Base-by-base conservation (phyloP, 208 protist species). In the Acanthamoeba lenticulata region DNA sequence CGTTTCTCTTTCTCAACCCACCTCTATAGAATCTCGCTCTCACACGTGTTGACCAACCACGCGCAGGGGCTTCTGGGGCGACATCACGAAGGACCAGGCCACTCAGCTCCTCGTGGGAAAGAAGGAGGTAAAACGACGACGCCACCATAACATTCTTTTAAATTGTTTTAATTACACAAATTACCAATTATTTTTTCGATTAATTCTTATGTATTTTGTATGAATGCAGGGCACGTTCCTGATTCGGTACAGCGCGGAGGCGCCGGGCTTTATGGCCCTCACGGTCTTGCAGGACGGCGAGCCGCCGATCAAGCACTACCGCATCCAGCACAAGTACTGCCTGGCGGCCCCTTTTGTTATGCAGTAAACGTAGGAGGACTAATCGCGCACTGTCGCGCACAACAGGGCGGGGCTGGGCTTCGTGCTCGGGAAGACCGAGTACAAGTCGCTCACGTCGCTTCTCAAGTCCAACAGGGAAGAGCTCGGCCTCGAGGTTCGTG, bases 401-500 rank as follows among this genome's bases (percentile, higher is more conserved):
- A 34, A 36, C 19, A 69, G 88, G 40, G 88, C 88, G 19, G 52
- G 88, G 9, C 36, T 93, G 15, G 88, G 88, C n/a, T 93, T 34
- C 79, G 65, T 90, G 47, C 55, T 90, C 13, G 83, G 83, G 21
- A 90, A 90, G 55, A 90, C 83, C 34, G 83, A 90, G 83, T 90
- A 90, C 83, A 67, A 67, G 83, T 90, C 83, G 19, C 83, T 90
- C 38, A 67, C 45, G 17, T 60, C 83, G 19, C 83, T 90, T 29
- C 27, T 90, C 83, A 69, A 60, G 52, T 69, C 55, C 19, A 90
- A 90, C 40, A 90, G 32, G 40, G 83, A 90, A 9, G 83, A 90
- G 49, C 83, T 90, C 49, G 55, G 55, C 0, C 49, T 90, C 47
- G 55, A 60, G 83, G 83, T 90, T 27, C 36, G 52, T 40, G 17